Evolutionary conservation across 495 filamentous ascomycete species (phyloP).

Genomic region (Trichocladium uniseriatum): DNA sequence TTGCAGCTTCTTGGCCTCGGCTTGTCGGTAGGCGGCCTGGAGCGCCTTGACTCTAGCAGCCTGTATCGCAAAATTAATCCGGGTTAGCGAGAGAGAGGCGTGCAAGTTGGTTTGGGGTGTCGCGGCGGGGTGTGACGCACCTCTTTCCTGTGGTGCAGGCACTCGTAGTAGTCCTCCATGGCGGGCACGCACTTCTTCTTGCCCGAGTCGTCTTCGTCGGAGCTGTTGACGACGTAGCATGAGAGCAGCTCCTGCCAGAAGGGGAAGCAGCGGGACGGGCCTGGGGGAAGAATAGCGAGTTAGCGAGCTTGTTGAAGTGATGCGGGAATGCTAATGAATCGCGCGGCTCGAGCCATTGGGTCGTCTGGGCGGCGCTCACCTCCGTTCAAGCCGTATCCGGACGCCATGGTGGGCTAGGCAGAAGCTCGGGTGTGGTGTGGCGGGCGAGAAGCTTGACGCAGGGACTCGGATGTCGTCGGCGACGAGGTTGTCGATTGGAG

Average conservation of each 20-base stretch:
- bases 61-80: conserved; percentile 37
- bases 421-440: conserved; percentile 14
- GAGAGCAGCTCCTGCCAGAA: conserved; percentile 95
- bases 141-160: conserved; percentile 97
- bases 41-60: conserved; percentile 64
- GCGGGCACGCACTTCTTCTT: conserved; percentile 85
- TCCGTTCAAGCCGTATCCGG: conserved; percentile 70
- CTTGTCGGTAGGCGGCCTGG: conserved; percentile 80
- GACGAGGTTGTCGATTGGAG: conserved; percentile 11
- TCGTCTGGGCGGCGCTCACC: conserved; percentile 42
- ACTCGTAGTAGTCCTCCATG: conserved; percentile 96
- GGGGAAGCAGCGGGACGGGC: conserved; percentile 85
- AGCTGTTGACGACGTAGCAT: conserved; percentile 80
- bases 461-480: conserved; percentile 12
- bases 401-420: conserved; percentile 55
- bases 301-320: conserved; percentile 1
- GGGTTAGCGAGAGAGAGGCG: background rate
- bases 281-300: conserved; percentile 33
- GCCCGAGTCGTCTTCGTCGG: conserved; percentile 60
- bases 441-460: conserved; percentile 3
- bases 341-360: conserved; percentile 13
- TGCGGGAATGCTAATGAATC: conserved; percentile 1
- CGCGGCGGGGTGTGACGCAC: conserved; percentile 37
- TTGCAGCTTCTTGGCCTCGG: conserved; percentile 62
- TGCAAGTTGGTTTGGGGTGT: background rate